Percentiles rank a stretch among this genome's conserved stretches.
Conservation (phyloP, 768 basidiomycete genomes). For the Phaeolepiota aurea region DNA sequence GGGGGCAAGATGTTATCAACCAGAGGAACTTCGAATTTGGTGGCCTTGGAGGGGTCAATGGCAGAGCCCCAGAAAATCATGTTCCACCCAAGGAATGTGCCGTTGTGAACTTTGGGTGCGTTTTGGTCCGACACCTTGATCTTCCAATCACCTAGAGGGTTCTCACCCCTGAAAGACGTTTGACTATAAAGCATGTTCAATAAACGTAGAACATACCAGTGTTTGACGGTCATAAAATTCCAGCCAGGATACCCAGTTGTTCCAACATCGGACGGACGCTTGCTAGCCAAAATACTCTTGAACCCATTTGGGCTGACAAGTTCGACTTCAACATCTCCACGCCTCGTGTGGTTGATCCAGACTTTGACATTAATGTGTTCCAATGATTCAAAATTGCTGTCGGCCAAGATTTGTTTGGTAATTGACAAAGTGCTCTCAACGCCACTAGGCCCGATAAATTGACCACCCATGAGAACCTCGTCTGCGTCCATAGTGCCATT, state of each 20-base stretch:
- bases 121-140: slow-evolving; percentile 78
- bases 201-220: slow-evolving; percentile 56
- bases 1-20: slow-evolving; percentile 42
- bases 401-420: slow-evolving; percentile 54
- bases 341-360: slow-evolving; percentile 80
- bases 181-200: slow-evolving; percentile 10
- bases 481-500: slow-evolving; percentile 48
- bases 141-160: slow-evolving; percentile 86
- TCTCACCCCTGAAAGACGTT: slow-evolving; percentile 66
- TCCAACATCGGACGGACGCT: slow-evolving; percentile 56
- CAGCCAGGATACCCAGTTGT: slow-evolving; percentile 80
- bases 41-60: slow-evolving; percentile 61
- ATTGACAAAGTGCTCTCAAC: slow-evolving; percentile 56
- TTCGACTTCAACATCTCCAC: slow-evolving; percentile 94
- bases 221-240: slow-evolving; percentile 98
- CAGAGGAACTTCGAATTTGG: slow-evolving; percentile 51
- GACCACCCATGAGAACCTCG: slow-evolving; percentile 53
- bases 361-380: slow-evolving; percentile 92
- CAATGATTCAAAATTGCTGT: slow-evolving; percentile 76
- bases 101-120: slow-evolving; percentile 41
- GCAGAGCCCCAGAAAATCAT: slow-evolving; percentile 89
- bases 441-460: slow-evolving; percentile 58
- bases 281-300: slow-evolving; percentile 73
- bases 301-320: slow-evolving; percentile 80
- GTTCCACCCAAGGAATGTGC: slow-evolving; percentile 83